These are phyloP conservation scores for Chimonanthus praecox DNA, from an alignment of 164 flowering plant species.

Conservation along the genomic window DNA sequence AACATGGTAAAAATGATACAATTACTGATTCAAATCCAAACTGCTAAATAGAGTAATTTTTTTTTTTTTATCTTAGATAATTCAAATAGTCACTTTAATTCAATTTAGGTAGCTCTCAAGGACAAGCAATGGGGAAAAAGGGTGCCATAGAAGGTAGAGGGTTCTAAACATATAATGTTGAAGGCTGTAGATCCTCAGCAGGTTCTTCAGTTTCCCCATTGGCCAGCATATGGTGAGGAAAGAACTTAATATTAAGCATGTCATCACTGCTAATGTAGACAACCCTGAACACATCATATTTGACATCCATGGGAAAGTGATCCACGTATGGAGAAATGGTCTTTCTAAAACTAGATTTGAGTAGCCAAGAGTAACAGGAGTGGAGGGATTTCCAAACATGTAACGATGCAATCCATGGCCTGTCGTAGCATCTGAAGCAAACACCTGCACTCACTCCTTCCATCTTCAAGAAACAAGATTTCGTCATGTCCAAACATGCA, in stretches of 20 bases:
- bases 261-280: slow-evolving; percentile 32
- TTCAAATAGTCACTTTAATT: too few species aligned
- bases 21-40: too few species aligned
- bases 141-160: too few species aligned
- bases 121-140: too few species aligned
- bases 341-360: slow-evolving; percentile 26
- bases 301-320: slow-evolving; percentile 21
- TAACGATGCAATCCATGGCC: slow-evolving; percentile 28
- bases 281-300: slow-evolving; percentile 53
- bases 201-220: background rate
- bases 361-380: slow-evolving; percentile 43
- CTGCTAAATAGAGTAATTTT: too few species aligned
- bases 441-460: slow-evolving; percentile 42
- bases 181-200: too few species aligned
- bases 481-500: slow-evolving; percentile 36
- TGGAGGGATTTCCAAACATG: slow-evolving; percentile 54
- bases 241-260: slow-evolving; percentile 12
- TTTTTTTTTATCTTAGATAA: too few species aligned
- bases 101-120: too few species aligned
- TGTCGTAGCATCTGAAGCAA: slow-evolving; percentile 27
- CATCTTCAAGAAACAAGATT: slow-evolving; percentile 33
- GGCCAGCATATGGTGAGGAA: slow-evolving; percentile 1
- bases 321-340: slow-evolving; percentile 33
- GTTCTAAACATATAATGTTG: too few species aligned
- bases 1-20: too few species aligned